Evolutionary conservation across 2,329 filamentous ascomycete genomes (phyloP), one percentile per base, ranked within the genome.

Genomic region (Blastomyces gilchristii): DNA sequence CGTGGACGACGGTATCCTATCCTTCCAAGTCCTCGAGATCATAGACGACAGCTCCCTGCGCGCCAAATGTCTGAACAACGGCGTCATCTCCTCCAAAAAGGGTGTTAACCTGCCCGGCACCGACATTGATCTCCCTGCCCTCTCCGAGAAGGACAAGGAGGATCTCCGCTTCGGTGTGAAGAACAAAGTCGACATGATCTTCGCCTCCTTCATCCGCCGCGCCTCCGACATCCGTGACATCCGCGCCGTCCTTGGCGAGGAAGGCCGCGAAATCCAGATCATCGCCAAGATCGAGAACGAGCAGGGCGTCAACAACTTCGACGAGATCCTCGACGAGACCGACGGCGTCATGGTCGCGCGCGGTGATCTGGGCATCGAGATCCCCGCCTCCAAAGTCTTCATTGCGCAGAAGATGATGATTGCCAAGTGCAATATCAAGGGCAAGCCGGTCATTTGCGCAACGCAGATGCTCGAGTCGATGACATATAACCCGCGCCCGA

Each of bases 401-500:
- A 91, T 96, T 70, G 94, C 94, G 63, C 94, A 99, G 84, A 99
- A 99, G 89, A 99, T 99, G 90, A 92, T 99, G 85, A 99, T 99
- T 79, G 92, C 94, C 80, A 97, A 97, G 87, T 99, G 94, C 87
- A 99, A 99, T 84, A 87, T 97, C 75, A 92, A 91, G 70, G 94
- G 94, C 79, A 99, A 99, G 85, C 94, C 94, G 70, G 92, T 93
- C 77, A 97, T 99, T 77, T 97, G 93, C 80, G 94, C 94, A 65
- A 99, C 94, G 50, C 94, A 99, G 83, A 99, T 99, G 94, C 86
- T 99, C 70, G 94, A 99, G 85, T 96, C 91, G 69, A 99, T 99
- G 94, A 99, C 96, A 79, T 97, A 96, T 85, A 99, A 99, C 84
- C 94, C 94, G 69, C 90, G 94, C 67, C 94, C 94, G 60, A 99